Evolutionary conservation across 2,329 filamentous ascomycete genomes (phyloP), one percentile per base, ranked within the genome.

Genomic region (Tolypocladium pustulatum): DNA sequence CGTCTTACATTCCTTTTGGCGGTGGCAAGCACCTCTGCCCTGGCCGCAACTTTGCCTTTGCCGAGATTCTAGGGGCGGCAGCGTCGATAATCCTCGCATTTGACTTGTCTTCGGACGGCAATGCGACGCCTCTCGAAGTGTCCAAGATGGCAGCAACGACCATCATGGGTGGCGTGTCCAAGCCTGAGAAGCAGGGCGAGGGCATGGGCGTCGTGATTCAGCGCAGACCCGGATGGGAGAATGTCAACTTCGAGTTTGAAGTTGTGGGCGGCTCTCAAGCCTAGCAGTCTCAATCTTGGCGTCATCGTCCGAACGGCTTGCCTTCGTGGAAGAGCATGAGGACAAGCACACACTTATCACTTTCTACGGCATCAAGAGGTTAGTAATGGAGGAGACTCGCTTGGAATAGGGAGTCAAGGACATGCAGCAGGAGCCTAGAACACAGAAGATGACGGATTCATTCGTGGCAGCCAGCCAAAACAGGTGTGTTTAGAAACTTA

Each of bases 201-300:
- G 40, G 40, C 6, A 43, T 43, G 40, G 7, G 20, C 8, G 20
- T 43, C 20, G 6, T 43, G 4, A 43, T 43, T 9, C 6, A 43
- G n/a, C 40, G 40, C 40, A 22, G 40, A 4, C 40, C 20, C n/a
- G 40, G 64, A 1, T 69, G 67, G 67, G 66, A 67, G 54, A 58
- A 65, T 38, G 62, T 68, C 2, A 60, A 2, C 7, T 43, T 43
- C 10, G 40, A 57, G 32, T 67, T 64, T 53, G 57, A 59, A 55
- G 56, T 54, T 43, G 51, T 30, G 13, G 34, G 34, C 7, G 34
- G 41, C 4, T 17, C n/a, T 54, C 6, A 5, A 5, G 13, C 40
- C 37, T 38, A 38, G 37, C 37, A 38, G 6, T n/a, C n/a, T n/a
- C n/a, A n/a, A n/a, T n/a, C n/a, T n/a, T n/a, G n/a, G n/a, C n/a